Percentiles rank a stretch among this genome's conserved stretches.
Evolutionary conservation across 805 yeast genomes (phyloP).

Genomic region (Wickerhamomyces bovis): DNA sequence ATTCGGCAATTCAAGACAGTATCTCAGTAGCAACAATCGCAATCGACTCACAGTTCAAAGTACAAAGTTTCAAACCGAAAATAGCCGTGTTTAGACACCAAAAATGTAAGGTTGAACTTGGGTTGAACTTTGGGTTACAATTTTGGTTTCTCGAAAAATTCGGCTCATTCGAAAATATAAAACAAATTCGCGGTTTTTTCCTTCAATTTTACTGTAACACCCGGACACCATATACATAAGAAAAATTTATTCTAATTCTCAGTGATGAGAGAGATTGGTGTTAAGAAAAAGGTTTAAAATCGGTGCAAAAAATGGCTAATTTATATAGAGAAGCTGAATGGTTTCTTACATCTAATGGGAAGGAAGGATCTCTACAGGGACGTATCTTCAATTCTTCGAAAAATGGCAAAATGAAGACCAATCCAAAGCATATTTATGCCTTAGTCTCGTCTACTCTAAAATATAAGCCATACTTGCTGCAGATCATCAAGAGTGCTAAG

Average conservation of each 20-base stretch:
- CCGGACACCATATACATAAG: conserved; percentile 5
- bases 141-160: background rate
- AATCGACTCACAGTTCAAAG: background rate
- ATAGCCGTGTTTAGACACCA: no score
- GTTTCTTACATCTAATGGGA: conserved; percentile 26
- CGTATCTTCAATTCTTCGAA: conserved; percentile 46
- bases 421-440: conserved; percentile 86
- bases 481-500: conserved; percentile 60
- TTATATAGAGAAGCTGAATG: conserved; percentile 34
- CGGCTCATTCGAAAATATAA: background rate
- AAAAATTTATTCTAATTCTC: background rate
- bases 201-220: no score
- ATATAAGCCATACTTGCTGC: conserved; percentile 57
- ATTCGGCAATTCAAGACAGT: background rate
- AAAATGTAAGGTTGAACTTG: no score
- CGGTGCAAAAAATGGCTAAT: conserved; percentile 17
- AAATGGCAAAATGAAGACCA: conserved; percentile 42
- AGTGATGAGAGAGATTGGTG: background rate
- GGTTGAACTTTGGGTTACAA: background rate
- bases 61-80: no score
- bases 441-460: conserved; percentile 71
- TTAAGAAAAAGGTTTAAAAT: background rate
- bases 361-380: conserved; percentile 49
- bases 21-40: background rate
- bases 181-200: background rate